Percentiles rank a stretch among this genome's conserved stretches.
Evolutionary conservation across 495 filamentous ascomycete genomes (phyloP).

Genomic region (Bacidia gigantensis): DNA sequence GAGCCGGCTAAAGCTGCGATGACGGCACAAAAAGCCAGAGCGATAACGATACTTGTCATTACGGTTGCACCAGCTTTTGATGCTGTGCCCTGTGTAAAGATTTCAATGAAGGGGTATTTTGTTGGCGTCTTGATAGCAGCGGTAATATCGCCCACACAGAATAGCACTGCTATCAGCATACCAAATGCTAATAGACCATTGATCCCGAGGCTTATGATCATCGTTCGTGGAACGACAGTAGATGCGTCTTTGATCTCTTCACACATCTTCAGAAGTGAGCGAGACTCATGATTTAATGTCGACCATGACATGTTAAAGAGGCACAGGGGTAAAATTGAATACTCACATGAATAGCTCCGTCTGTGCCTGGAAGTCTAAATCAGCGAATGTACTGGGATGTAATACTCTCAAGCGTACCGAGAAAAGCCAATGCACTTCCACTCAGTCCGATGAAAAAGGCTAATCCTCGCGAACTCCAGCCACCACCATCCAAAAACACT

Average conservation of each 20-base stretch:
- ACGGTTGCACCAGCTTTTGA: slow-evolving; percentile 19
- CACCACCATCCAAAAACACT: slow-evolving; percentile 24
- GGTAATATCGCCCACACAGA: slow-evolving; percentile 27
- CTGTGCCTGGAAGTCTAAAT: slow-evolving; percentile 15
- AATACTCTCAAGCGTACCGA: too few relatives aligned
- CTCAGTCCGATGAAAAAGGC: slow-evolving; percentile 30
- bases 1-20: slow-evolving; percentile 34
- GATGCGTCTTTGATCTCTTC: slow-evolving; percentile 30
- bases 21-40: slow-evolving; percentile 12
- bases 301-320: too few relatives aligned
- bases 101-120: slow-evolving; percentile 24
- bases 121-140: slow-evolving; percentile 22
- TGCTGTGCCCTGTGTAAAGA: slow-evolving; percentile 21
- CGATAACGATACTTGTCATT: slow-evolving; percentile 12
- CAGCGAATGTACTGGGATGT: too few relatives aligned
- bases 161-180: slow-evolving; percentile 26
- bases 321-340: too few relatives aligned
- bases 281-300: background rate
- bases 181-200: slow-evolving; percentile 27
- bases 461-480: slow-evolving; percentile 28
- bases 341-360: slow-evolving; percentile 18
- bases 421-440: slow-evolving; percentile 21
- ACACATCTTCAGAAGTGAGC: slow-evolving; percentile 6
- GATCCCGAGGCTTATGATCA: slow-evolving; percentile 25
- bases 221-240: slow-evolving; percentile 21